Evolutionary conservation across 2,329 filamentous ascomycete species (phyloP).

Genomic region (Scortechinia acanthostroma): DNA sequence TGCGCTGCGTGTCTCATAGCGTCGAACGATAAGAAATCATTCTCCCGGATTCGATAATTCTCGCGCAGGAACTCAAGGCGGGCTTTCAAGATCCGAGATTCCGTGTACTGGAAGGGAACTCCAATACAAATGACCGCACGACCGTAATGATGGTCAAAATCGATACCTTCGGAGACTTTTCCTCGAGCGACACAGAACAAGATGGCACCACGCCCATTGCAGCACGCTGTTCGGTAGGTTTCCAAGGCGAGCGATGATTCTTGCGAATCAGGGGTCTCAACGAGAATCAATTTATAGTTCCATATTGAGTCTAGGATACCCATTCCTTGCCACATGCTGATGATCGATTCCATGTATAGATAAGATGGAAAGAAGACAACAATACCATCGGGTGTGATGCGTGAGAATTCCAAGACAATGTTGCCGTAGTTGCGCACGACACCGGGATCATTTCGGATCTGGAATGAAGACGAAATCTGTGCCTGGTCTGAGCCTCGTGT

Average conservation of each 20-base stretch:
- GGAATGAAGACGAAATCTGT: slow-evolving; percentile 85
- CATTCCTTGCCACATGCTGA: slow-evolving; percentile 99
- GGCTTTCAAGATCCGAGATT: slow-evolving; percentile 92
- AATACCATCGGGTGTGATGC: slow-evolving; percentile 90
- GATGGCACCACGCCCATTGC: slow-evolving; percentile 89
- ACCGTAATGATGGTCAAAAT: slow-evolving; percentile 98
- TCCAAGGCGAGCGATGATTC: slow-evolving; percentile 93
- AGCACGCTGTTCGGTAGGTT: slow-evolving; percentile 94
- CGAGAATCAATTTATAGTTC: slow-evolving; percentile 97
- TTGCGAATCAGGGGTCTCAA: slow-evolving; percentile 94
- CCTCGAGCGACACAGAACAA: slow-evolving; percentile 91
- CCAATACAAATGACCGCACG: slow-evolving; percentile 93
- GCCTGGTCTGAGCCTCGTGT: slow-evolving; percentile 91
- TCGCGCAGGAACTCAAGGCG: slow-evolving; percentile 92
- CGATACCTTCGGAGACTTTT: slow-evolving; percentile 95
- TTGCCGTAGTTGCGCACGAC: slow-evolving; percentile 97
- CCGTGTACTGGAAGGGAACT: slow-evolving; percentile 97
- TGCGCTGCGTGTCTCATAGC: slow-evolving; percentile 99
- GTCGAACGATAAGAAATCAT: slow-evolving; percentile 96
- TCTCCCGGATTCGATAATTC: slow-evolving; percentile 91
- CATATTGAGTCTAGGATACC: slow-evolving; percentile 94
- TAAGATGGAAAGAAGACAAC: slow-evolving; percentile 99
- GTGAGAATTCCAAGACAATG: slow-evolving; percentile 87
- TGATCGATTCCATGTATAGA: slow-evolving; percentile 98
- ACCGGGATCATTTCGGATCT: slow-evolving; percentile 88